phyloP scores from a whole-genome alignment of 257 asterid genomes.

The Datura wrightii region DNA sequence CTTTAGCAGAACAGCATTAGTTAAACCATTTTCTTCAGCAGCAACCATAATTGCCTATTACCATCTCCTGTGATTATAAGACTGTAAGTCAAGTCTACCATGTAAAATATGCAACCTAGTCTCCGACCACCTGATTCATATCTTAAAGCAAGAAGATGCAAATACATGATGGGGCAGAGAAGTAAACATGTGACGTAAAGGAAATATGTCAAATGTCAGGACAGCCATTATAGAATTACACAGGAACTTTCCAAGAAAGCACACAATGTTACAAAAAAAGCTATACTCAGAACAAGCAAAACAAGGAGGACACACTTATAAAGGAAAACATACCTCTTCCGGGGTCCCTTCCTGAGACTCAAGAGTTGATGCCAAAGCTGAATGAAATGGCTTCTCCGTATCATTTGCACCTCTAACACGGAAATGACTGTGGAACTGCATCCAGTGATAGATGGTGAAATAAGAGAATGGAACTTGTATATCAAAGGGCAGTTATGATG shows the following conservation, averaged over 20 bases:
- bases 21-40: neutral
- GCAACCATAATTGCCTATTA: neutral
- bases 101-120: conserved; percentile 1
- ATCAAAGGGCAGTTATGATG: conserved; percentile 28
- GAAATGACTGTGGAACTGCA: conserved; percentile 73
- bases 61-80: neutral
- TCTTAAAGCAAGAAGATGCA: conserved; percentile 6
- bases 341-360: conserved; percentile 86
- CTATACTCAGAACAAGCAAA: conserved; percentile 8
- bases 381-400: conserved; percentile 65
- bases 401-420: conserved; percentile 59
- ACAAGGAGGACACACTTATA: neutral
- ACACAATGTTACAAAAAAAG: neutral
- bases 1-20: neutral
- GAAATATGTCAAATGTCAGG: conserved; percentile 2
- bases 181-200: neutral
- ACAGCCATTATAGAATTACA: neutral
- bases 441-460: conserved; percentile 37
- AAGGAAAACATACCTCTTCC: conserved; percentile 66
- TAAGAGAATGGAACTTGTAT: conserved; percentile 29
- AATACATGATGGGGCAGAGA: conserved; percentile 7
- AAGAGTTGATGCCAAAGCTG: conserved; percentile 70
- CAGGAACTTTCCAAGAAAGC: neutral
- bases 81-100: neutral
- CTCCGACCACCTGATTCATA: neutral